A percentile compares a stretch with the other conserved stretches of the same genome.
Conservation (phyloP, 306 rosid genomes). For the Corylus americana region DNA sequence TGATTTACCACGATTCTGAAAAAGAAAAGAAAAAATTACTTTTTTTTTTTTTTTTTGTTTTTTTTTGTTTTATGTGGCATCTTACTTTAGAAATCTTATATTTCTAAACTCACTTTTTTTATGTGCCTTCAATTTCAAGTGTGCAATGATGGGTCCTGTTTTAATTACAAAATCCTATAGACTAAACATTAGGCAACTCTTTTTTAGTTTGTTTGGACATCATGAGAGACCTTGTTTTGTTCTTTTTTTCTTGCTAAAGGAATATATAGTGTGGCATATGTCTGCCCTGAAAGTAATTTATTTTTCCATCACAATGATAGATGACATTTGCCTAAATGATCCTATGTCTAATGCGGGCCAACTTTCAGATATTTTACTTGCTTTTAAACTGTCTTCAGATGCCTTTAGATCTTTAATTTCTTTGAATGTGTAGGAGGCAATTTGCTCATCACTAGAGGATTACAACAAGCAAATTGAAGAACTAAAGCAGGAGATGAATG, state of each 20-base stretch:
- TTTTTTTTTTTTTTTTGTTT: background rate
- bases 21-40: background rate
- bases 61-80: background rate
- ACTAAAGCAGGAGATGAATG: slow-evolving; percentile 96
- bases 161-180: too few relatives aligned
- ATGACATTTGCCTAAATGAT: background rate
- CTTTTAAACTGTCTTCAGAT: background rate
- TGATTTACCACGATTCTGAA: background rate
- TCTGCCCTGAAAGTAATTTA: background rate
- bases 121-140: background rate
- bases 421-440: slow-evolving; percentile 69
- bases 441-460: slow-evolving; percentile 91
- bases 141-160: too few relatives aligned
- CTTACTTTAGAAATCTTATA: background rate
- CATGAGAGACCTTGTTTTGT: background rate
- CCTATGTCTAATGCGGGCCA: background rate
- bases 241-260: background rate
- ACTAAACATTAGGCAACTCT: too few relatives aligned
- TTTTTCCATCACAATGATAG: background rate
- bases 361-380: slow-evolving; percentile 5
- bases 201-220: background rate
- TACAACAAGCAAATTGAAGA: slow-evolving; percentile 97
- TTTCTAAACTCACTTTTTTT: background rate
- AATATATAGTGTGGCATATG: background rate
- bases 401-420: slow-evolving; percentile 6